Conservation (phyloP, 306 rosid genomes). For the Cyclanthera cordifolia region DNA sequence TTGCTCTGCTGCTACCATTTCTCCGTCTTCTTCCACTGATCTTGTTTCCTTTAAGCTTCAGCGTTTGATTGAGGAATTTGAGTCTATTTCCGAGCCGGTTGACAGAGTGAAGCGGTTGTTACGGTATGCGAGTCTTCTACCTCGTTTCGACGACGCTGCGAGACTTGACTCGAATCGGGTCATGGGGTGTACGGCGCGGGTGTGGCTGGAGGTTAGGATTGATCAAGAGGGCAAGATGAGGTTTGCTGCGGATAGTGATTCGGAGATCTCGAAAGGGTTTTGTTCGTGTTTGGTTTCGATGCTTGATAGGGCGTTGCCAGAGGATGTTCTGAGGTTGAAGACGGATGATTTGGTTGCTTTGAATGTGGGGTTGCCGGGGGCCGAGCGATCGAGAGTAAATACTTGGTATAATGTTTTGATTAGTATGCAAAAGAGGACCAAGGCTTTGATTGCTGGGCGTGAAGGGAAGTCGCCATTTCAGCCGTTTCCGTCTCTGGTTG, state of each 20-base stretch:
- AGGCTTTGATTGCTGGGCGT: slow-evolving; percentile 46
- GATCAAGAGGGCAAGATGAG: slow-evolving; percentile 55
- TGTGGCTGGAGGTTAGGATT: slow-evolving; percentile 55
- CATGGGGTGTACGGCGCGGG: slow-evolving; percentile 94
- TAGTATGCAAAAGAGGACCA: slow-evolving; percentile 72
- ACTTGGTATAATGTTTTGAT: slow-evolving; percentile 91
- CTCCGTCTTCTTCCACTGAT: slow-evolving; percentile 25
- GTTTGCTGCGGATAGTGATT: slow-evolving; percentile 71
- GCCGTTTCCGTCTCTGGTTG: slow-evolving; percentile 60
- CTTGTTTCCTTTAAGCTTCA: slow-evolving; percentile 35
- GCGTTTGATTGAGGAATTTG: slow-evolving; percentile 42
- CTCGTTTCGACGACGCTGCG: slow-evolving; percentile 27
- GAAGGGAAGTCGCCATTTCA: slow-evolving; percentile 54
- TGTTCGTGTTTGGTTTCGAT: slow-evolving; percentile 62
- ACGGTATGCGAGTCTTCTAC: slow-evolving; percentile 34
- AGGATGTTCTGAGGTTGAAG: slow-evolving; percentile 44
- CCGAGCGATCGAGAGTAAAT: slow-evolving; percentile 60
- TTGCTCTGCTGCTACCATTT: slow-evolving; percentile 34
- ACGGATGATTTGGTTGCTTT: slow-evolving; percentile 60
- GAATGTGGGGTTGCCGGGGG: slow-evolving; percentile 47
- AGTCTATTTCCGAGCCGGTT: slow-evolving; percentile 36
- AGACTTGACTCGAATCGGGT: slow-evolving; percentile 65
- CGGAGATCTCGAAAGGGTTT: slow-evolving; percentile 70
- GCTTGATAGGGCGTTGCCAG: slow-evolving; percentile 60
- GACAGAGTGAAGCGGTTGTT: slow-evolving; percentile 58